phyloP scores from a whole-genome alignment of 441 rosid species.

The Bruguiera hainesii region DNA sequence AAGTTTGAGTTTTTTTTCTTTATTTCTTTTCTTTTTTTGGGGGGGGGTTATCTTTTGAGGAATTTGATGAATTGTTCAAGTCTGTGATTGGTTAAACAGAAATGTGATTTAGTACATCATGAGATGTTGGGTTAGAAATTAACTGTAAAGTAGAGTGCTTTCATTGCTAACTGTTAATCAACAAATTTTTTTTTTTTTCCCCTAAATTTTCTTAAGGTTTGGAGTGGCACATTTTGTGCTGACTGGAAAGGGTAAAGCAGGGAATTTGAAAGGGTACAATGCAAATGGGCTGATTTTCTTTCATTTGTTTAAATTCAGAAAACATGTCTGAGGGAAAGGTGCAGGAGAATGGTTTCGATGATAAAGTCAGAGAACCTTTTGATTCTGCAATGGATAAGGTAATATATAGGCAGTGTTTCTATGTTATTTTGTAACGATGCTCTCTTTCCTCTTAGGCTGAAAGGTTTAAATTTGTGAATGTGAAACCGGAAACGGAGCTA shows the following conservation, averaged over 20 bases:
- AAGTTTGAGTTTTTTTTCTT: background rate
- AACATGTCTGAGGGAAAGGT: conserved; percentile 32
- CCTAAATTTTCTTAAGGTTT: background rate
- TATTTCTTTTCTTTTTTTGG: background rate
- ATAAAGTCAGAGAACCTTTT: conserved; percentile 21
- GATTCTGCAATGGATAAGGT: conserved; percentile 34
- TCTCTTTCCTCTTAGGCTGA: background rate
- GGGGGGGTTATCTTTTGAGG: background rate
- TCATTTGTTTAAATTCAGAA: conserved; percentile 24
- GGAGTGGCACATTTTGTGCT: background rate
- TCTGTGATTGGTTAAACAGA: background rate
- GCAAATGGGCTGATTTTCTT: conserved; percentile 8
- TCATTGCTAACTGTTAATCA: too few relatives aligned
- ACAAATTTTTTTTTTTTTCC: too few relatives aligned
- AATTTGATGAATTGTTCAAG: background rate
- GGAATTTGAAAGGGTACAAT: background rate
- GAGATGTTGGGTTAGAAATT: too few relatives aligned
- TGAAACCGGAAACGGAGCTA: too few relatives aligned
- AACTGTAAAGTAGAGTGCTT: too few relatives aligned
- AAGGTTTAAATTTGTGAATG: background rate
- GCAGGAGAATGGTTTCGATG: conserved; percentile 29
- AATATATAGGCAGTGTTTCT: conserved; percentile 3
- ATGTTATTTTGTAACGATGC: background rate
- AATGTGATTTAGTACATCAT: background rate
- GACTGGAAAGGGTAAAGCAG: background rate